A percentile compares a stretch with the other conserved stretches of the same genome.
phyloP scores from a whole-genome alignment of 2,329 filamentous ascomycete genomes.

The Colletotrichum coccodes region DNA sequence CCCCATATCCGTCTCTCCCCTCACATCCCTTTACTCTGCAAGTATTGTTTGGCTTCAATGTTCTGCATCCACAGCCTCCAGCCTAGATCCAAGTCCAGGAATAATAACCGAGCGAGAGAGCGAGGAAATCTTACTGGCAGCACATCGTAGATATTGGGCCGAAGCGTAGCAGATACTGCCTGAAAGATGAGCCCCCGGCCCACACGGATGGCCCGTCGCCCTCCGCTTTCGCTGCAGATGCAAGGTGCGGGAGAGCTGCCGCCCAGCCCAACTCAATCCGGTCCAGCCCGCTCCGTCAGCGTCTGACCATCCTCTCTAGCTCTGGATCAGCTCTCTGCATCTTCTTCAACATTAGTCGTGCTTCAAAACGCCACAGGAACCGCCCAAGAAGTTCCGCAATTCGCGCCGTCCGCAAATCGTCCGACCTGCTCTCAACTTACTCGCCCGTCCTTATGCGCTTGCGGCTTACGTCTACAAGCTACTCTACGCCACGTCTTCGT shows the following conservation, averaged over 20 bases:
- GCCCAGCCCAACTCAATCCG: not conserved
- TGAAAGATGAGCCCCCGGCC: not conserved
- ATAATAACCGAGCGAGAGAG: not conserved
- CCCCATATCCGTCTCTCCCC: too few relatives aligned
- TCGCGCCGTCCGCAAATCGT: not conserved
- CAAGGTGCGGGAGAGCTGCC: slow-evolving; percentile 6
- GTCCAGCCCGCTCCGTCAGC: not conserved
- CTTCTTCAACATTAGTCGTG: not conserved
- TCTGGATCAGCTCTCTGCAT: not conserved
- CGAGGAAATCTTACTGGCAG: not conserved
- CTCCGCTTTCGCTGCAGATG: not conserved
- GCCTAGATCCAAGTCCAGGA: not conserved
- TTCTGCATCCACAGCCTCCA: not conserved
- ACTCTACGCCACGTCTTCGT: slow-evolving; percentile 9
- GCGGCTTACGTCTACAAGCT: slow-evolving; percentile 18
- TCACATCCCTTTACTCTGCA: not conserved
- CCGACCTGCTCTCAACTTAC: not conserved
- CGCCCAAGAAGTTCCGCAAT: not conserved
- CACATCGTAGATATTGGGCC: not conserved
- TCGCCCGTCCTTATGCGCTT: slow-evolving; percentile 12
- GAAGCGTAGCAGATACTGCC: not conserved
- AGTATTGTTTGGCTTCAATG: not conserved
- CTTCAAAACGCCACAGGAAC: not conserved
- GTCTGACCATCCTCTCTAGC: not conserved
- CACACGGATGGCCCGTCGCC: slow-evolving; percentile 1